phyloP scores from a whole-genome alignment of 306 rosid species.

The Vigna unguiculata region DNA sequence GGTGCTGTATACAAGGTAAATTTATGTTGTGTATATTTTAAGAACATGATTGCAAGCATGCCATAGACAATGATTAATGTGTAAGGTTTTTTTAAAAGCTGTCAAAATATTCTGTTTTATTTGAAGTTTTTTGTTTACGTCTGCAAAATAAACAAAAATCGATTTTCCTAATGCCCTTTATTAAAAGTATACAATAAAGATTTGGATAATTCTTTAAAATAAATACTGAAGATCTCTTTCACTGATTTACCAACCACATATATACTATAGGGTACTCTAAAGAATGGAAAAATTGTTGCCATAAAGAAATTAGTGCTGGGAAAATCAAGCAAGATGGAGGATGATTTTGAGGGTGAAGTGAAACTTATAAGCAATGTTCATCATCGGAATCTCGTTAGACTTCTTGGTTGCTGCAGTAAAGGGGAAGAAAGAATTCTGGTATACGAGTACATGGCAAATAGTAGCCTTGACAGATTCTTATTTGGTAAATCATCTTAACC shows the following conservation, averaged over 20 bases:
- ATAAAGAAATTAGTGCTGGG: constrained; percentile 62
- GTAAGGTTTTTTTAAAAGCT: too few relatives aligned
- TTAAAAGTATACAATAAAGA: too few relatives aligned
- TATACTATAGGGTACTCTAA: background rate
- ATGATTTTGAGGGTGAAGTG: constrained; percentile 68
- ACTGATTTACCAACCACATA: background rate
- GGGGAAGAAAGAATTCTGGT: constrained; percentile 70
- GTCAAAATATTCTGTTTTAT: too few relatives aligned
- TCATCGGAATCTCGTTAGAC: constrained; percentile 16
- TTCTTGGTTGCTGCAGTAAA: constrained; percentile 39
- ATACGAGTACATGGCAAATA: constrained; percentile 71
- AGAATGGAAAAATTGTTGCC: constrained; percentile 63
- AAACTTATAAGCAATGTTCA: constrained; percentile 58
- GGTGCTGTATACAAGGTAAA: constrained; percentile 76
- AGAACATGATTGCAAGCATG: background rate
- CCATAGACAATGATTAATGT: background rate
- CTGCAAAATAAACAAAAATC: too few relatives aligned
- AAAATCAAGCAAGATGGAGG: constrained; percentile 56
- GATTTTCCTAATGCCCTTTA: too few relatives aligned
- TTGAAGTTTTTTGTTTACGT: too few relatives aligned
- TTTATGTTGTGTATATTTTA: background rate
- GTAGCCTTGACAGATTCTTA: constrained; percentile 69
- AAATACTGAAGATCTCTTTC: background rate
- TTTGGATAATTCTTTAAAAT: too few relatives aligned
- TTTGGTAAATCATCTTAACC: constrained; percentile 50